Evolutionary conservation across 495 filamentous ascomycete species (phyloP).

Genomic region (Xylaria curta): DNA sequence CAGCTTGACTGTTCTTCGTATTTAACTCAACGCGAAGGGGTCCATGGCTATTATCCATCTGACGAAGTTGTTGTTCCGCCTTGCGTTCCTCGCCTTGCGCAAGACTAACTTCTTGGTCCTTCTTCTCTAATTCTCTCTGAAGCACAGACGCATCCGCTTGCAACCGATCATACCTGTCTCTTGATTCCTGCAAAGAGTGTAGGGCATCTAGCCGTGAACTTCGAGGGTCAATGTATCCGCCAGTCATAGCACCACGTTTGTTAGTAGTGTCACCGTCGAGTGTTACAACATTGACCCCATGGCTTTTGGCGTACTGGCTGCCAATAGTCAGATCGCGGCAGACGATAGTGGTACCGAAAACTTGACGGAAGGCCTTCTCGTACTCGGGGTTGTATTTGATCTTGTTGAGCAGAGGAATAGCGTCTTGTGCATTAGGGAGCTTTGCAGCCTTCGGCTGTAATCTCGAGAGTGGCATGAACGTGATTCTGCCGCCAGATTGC

Average conservation of each 20-base stretch:
- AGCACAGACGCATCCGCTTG: constrained; percentile 50
- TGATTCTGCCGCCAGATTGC: constrained; percentile 82
- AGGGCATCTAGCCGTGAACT: constrained; percentile 85
- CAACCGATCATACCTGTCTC: constrained; percentile 74
- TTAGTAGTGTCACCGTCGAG: constrained; percentile 92
- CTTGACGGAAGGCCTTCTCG: constrained; percentile 86
- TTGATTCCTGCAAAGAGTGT: constrained; percentile 73
- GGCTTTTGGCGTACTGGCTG: constrained; percentile 85
- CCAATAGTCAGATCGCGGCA: constrained; percentile 88
- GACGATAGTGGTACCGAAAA: constrained; percentile 95
- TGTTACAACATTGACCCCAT: constrained; percentile 90
- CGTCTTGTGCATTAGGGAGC: constrained; percentile 85
- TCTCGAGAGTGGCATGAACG: constrained; percentile 91
- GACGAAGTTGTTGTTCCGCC: constrained; percentile 75
- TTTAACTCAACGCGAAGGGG: constrained; percentile 77
- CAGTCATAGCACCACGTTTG: constrained; percentile 91
- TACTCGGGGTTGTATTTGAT: constrained; percentile 78
- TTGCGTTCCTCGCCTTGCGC: constrained; percentile 83
- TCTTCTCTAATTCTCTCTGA: constrained; percentile 67
- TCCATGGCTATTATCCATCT: constrained; percentile 82
- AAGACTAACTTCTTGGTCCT: constrained; percentile 85
- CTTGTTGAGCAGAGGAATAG: constrained; percentile 84
- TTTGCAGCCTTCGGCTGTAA: constrained; percentile 70
- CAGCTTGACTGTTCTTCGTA: constrained; percentile 70
- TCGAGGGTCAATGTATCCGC: constrained; percentile 86